Percentiles rank a stretch among this genome's conserved stretches.
phyloP scores from a whole-genome alignment of 1,284 basidiomycete genomes.

The Heliocybe sulcata region DNA sequence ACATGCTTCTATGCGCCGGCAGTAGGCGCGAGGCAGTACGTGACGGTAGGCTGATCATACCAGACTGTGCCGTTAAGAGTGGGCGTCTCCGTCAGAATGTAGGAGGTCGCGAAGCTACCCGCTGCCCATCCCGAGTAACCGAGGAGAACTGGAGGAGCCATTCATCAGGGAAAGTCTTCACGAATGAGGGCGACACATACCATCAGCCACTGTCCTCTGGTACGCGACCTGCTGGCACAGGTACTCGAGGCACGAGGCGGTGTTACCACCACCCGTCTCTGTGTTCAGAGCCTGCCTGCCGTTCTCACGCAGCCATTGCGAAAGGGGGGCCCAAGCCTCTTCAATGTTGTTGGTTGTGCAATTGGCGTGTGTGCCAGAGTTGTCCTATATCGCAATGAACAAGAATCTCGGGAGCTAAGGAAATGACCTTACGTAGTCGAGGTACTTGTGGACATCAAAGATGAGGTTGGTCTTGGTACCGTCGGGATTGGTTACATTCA shows the following conservation, averaged over 20 bases:
- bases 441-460: conserved; percentile 60
- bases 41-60: background rate
- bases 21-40: background rate
- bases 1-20: background rate
- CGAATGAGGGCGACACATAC: background rate
- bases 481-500: conserved; percentile 47
- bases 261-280: conserved; percentile 54
- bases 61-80: background rate
- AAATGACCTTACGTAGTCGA: conserved; percentile 24
- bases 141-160: background rate
- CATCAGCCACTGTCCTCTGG: background rate
- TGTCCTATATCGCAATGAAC: conserved; percentile 19
- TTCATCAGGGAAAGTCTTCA: background rate
- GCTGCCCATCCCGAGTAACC: conserved; percentile 28
- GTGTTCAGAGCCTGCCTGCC: conserved; percentile 49
- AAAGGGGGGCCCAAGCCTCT: conserved; percentile 33
- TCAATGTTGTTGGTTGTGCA: conserved; percentile 42
- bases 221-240: conserved; percentile 1
- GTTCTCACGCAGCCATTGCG: conserved; percentile 37
- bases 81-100: conserved; percentile 19
- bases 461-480: conserved; percentile 42
- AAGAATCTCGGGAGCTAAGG: background rate
- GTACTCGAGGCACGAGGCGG: conserved; percentile 30
- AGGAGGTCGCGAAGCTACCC: conserved; percentile 30
- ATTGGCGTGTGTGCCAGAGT: conserved; percentile 45